Base-by-base conservation (phyloP, 306 rosid genomes). In the Inga leiocalycina region DNA sequence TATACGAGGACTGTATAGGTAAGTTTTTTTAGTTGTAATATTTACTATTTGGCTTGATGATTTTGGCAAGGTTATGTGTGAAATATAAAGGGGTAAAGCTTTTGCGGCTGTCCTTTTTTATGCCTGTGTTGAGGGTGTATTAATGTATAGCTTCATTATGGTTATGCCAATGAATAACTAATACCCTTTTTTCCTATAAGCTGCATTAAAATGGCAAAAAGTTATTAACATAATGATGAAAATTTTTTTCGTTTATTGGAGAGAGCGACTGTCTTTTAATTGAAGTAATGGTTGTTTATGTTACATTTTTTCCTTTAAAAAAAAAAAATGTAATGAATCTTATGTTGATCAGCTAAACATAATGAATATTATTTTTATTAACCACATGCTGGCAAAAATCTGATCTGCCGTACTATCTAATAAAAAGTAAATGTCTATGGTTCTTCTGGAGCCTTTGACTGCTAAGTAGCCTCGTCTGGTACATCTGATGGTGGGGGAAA, bases 1-100 rank as follows among this genome's bases (percentile, higher is more conserved):
- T 80, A 3, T 96, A 3, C 89, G 98, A 66, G 99, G 99, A 69
- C 85, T 96, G 75, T 93, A 94, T 85, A 96, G 99, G 99, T 96
- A 69, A 76, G 88, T 83, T 81, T 74, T 71, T 71, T 43, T 39
- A 67, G 43, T 84, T 70, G 43, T 22, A 70, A 46, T 57, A 44
- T 62, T 54, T 57, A 56, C 27, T 52, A 4, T 52, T 52, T 52
- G 37, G 71, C 39, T 71, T 84, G 75, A 46, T 84, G 51, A 72
- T 68, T 71, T 77, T 69, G 37, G 75, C 71, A n/a, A 48, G 15
- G 27, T 81, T 71, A 39, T 44, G 34, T 59, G 56, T 48, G 78
- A 14, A 75, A 80, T 32, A 49, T 19, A 30, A 67, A 19, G 11
- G 44, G 46, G 45, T 56, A 54, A 35, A 19, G 56, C 8, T 82